These are phyloP conservation scores for Staphylotrichum longicolle DNA, from an alignment of 495 filamentous ascomycete species.

Conservation along the genomic window DNA sequence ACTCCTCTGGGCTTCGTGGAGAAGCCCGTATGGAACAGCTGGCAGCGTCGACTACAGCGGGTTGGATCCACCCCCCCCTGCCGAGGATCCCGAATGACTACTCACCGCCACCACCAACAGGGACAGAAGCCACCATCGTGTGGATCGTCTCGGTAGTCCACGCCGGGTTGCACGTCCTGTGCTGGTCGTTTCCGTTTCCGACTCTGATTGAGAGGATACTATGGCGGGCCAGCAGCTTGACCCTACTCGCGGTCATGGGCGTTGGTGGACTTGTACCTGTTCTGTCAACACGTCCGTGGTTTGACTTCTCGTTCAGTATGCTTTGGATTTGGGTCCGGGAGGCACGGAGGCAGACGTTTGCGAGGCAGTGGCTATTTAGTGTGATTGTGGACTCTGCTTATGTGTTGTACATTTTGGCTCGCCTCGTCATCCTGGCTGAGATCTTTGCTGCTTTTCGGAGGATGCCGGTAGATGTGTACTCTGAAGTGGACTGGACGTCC, in stretches of 20 bases:
- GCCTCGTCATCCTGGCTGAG: constrained; percentile 16
- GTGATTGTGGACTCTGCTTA: constrained; percentile 17
- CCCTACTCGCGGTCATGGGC: constrained; percentile 20
- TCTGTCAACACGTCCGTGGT: constrained; percentile 19
- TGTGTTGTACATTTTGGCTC: constrained; percentile 18
- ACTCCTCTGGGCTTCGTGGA: constrained; percentile 38
- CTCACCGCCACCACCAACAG: constrained; percentile 22
- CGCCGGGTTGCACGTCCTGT: constrained; percentile 22
- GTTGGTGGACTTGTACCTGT: constrained; percentile 21
- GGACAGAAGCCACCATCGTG: constrained; percentile 23
- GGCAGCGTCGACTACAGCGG: constrained; percentile 15
- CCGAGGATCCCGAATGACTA: constrained; percentile 35
- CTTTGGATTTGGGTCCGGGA: constrained; percentile 23
- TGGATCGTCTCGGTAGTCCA: constrained; percentile 27
- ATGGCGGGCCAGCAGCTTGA: constrained; percentile 18
- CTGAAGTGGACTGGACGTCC: constrained; percentile 16
- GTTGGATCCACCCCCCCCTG: no score
- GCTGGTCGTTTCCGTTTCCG: constrained; percentile 30
- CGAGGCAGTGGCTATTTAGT: constrained; percentile 12
- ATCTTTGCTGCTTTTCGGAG: constrained; percentile 19
- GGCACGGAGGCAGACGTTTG: constrained; percentile 14
- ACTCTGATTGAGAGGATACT: constrained; percentile 18
- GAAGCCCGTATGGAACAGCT: constrained; percentile 21
- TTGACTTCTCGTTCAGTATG: constrained; percentile 25
- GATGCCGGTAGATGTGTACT: constrained; percentile 20